Conservation (phyloP, 2,329 filamentous ascomycete species). For the Fonsecaea erecta region DNA sequence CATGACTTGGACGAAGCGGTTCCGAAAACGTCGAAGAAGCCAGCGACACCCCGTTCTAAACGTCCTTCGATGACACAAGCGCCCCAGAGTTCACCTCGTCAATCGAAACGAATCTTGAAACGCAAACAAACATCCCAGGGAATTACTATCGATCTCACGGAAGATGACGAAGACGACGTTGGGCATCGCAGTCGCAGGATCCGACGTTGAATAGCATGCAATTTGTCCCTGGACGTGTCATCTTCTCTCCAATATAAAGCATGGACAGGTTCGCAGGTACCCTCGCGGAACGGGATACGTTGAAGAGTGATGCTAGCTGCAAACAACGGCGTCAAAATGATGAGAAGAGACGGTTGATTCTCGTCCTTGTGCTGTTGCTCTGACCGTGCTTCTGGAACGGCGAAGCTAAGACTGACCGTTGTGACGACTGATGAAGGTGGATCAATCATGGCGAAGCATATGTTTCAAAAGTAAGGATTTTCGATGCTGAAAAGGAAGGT, state of each 20-base stretch:
- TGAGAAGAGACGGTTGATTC: not conserved
- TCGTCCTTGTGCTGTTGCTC: not conserved
- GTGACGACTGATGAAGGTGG: not conserved
- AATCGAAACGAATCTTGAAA: not conserved
- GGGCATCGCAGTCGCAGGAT: not conserved
- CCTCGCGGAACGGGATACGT: not conserved
- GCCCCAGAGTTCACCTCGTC: not conserved
- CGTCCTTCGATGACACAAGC: not conserved
- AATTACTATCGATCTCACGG: slow-evolving; percentile 51
- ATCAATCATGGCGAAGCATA: not conserved
- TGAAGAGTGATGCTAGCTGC: not conserved
- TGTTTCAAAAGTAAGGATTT: not conserved
- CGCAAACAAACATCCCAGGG: slow-evolving; percentile 2
- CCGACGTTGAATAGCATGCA: not conserved
- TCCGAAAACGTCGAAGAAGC: not conserved
- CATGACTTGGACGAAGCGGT: not conserved
- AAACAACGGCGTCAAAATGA: not conserved
- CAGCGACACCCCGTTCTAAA: not conserved
- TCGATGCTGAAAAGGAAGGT: not conserved
- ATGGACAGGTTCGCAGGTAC: not conserved
- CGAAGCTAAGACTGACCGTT: not conserved
- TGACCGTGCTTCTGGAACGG: not conserved
- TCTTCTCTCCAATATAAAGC: not conserved
- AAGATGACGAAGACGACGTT: slow-evolving; percentile 45
- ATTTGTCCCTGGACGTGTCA: not conserved